Percentiles rank a stretch among this genome's conserved stretches.
Conservation (phyloP, 805 yeast species). For the Nakazawaea peltata region DNA sequence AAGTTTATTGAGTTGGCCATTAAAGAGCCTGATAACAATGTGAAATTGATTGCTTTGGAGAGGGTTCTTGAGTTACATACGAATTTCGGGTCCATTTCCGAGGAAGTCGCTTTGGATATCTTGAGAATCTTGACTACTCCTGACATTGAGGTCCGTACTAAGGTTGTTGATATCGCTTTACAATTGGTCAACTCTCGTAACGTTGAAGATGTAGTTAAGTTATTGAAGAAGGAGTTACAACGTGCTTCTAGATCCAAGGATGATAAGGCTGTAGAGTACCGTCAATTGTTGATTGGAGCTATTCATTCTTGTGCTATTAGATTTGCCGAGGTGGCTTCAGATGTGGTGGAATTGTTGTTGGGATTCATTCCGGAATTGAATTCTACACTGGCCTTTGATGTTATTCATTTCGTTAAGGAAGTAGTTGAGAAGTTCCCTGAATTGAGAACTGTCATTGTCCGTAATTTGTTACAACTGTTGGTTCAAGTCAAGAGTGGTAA, state of each 20-base stretch:
- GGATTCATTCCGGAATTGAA: slow-evolving; percentile 83
- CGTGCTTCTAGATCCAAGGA: slow-evolving; percentile 62
- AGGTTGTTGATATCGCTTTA: slow-evolving; percentile 80
- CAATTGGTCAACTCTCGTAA: slow-evolving; percentile 77
- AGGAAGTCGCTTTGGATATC: slow-evolving; percentile 78
- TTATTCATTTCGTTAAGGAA: slow-evolving; percentile 86
- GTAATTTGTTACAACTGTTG: slow-evolving; percentile 54
- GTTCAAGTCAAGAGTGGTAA: slow-evolving; percentile 74
- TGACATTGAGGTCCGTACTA: slow-evolving; percentile 83
- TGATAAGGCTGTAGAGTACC: slow-evolving; percentile 78
- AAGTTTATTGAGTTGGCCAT: slow-evolving; percentile 84
- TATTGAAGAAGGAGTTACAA: slow-evolving; percentile 85
- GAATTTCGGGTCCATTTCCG: slow-evolving; percentile 66
- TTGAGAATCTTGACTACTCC: slow-evolving; percentile 80
- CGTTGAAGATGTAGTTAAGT: slow-evolving; percentile 87
- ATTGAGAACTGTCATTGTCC: slow-evolving; percentile 56
- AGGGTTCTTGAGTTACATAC: slow-evolving; percentile 71
- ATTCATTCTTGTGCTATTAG: slow-evolving; percentile 84
- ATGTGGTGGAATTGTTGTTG: slow-evolving; percentile 79
- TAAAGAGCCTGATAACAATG: slow-evolving; percentile 91
- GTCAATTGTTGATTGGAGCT: slow-evolving; percentile 81
- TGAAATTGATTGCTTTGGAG: slow-evolving; percentile 86
- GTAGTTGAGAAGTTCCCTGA: slow-evolving; percentile 89
- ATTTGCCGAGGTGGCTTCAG: slow-evolving; percentile 86
- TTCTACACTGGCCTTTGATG: slow-evolving; percentile 81